phyloP scores from a whole-genome alignment of 306 rosid species.

The Acmispon strigosus region DNA sequence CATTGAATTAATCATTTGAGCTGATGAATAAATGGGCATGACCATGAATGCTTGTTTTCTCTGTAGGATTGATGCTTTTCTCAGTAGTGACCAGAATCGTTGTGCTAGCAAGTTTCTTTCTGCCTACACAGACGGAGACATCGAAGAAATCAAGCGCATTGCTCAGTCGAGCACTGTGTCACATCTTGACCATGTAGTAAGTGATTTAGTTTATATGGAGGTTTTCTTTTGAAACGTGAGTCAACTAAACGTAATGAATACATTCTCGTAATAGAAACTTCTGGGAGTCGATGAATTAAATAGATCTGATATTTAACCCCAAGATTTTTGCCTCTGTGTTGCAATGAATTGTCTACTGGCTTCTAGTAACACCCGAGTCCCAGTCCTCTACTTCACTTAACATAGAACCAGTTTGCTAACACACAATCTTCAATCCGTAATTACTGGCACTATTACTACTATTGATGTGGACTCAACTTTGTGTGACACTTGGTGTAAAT shows the following conservation, averaged over 20 bases:
- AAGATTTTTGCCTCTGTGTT: background rate
- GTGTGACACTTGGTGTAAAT: background rate
- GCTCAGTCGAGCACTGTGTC: constrained; percentile 63
- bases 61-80: constrained; percentile 75
- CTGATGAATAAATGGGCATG: constrained; percentile 7
- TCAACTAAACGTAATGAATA: background rate
- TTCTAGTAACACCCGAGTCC: too few species aligned
- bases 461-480: background rate
- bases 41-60: constrained; percentile 4
- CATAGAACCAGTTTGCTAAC: too few species aligned
- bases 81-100: constrained; percentile 68
- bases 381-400: too few species aligned
- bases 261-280: background rate
- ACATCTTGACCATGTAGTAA: constrained; percentile 82
- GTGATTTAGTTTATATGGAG: background rate
- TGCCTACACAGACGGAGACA: constrained; percentile 72
- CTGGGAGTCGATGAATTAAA: background rate
- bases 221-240: background rate
- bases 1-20: background rate
- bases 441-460: background rate
- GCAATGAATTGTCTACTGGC: too few species aligned
- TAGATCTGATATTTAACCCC: background rate
- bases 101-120: constrained; percentile 74
- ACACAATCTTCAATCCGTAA: background rate
- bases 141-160: constrained; percentile 75